Evolutionary conservation across 495 filamentous ascomycete genomes (phyloP).

Genomic region (Sordaria brevicollis): DNA sequence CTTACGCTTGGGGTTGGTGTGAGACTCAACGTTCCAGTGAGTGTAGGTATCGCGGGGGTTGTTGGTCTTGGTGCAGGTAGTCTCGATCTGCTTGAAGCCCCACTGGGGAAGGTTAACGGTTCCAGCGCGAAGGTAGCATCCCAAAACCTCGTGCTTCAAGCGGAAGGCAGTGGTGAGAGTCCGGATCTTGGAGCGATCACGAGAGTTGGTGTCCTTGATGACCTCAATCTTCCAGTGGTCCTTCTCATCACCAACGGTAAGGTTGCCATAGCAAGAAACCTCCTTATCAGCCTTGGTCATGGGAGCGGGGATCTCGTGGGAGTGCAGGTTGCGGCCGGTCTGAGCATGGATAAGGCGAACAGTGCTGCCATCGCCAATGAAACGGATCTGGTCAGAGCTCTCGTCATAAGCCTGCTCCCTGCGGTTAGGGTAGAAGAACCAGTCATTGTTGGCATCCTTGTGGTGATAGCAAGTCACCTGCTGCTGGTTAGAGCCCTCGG

Average conservation of each 20-base stretch:
- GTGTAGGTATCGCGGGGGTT: constrained; percentile 88
- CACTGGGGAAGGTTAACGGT: constrained; percentile 96
- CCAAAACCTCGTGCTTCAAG: constrained; percentile 69
- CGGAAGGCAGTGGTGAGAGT: constrained; percentile 93
- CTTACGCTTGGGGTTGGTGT: constrained; percentile 90
- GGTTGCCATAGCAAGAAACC: constrained; percentile 92
- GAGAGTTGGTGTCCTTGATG: constrained; percentile 75
- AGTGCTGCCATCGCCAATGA: constrained; percentile 64
- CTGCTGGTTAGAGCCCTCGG: constrained; percentile 88
- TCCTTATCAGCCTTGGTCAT: constrained; percentile 82
- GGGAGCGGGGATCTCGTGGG: constrained; percentile 78
- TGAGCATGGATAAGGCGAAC: constrained; percentile 90
- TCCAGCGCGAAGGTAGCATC: constrained; percentile 90
- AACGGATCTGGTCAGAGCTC: constrained; percentile 56
- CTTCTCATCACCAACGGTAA: constrained; percentile 94
- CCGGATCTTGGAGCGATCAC: constrained; percentile 74
- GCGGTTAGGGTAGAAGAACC: constrained; percentile 96
- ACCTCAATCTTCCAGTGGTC: constrained; percentile 97
- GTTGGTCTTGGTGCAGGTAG: constrained; percentile 89
- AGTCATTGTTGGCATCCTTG: constrained; percentile 99
- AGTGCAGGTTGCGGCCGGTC: constrained; percentile 94
- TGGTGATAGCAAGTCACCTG: constrained; percentile 99
- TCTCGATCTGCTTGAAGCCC: constrained; percentile 99
- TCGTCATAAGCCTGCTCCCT: constrained; percentile 49
- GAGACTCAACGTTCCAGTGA: constrained; percentile 97